Evolutionary conservation across 179 eudicot species (phyloP).

Genomic region (Carnegiea gigantea): DNA sequence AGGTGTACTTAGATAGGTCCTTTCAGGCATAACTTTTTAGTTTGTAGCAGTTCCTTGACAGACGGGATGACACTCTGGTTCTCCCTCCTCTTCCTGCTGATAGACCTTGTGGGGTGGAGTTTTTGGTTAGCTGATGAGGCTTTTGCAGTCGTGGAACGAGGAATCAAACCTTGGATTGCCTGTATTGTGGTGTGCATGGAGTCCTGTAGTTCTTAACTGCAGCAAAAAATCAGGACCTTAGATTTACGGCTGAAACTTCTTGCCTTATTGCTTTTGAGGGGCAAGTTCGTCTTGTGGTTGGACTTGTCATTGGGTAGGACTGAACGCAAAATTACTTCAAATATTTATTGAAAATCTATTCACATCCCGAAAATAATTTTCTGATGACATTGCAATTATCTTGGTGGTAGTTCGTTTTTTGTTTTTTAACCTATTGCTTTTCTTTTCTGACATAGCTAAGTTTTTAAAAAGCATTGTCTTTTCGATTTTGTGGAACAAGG

Average conservation of each 20-base stretch:
- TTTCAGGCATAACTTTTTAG: background rate
- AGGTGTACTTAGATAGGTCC: background rate
- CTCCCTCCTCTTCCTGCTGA: background rate
- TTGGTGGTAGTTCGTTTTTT: background rate
- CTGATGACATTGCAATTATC: background rate
- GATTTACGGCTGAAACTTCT: too few relatives aligned
- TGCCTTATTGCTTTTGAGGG: background rate
- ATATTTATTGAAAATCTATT: background rate
- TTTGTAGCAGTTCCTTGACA: background rate
- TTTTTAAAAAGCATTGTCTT: constrained; percentile 9
- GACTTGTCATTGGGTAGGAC: background rate
- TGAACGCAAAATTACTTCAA: background rate
- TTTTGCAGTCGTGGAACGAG: background rate
- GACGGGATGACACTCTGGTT: background rate
- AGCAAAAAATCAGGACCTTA: too few relatives aligned
- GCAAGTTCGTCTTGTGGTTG: too few relatives aligned
- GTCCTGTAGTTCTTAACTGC: background rate
- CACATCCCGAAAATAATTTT: background rate
- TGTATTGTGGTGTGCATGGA: background rate
- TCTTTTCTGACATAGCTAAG: constrained; percentile 3
- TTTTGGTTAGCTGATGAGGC: background rate
- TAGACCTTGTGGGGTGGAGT: too few relatives aligned
- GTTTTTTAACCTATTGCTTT: background rate
- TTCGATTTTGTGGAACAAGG: constrained; percentile 63
- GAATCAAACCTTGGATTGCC: background rate